Base-by-base conservation (phyloP, 345 rosid species). In the Sisymbrium irio region DNA sequence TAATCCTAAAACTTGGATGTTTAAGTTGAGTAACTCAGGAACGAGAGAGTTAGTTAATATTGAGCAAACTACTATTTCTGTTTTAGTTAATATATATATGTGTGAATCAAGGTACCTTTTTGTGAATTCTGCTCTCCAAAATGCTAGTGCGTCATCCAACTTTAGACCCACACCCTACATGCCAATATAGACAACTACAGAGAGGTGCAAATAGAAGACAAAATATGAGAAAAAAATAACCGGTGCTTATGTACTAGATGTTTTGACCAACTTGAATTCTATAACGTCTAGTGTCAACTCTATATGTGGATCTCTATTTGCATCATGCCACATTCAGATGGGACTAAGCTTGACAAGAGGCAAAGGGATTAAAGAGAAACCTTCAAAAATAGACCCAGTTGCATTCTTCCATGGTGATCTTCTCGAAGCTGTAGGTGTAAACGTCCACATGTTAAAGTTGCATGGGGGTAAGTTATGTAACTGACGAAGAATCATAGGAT, bases 361-460 rank as follows among this genome's bases (percentile, higher is more conserved):
- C 18, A 30, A 17, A 69, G 33, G 18, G 27, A 45, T 67, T 39
- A 56, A 73, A 71, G 65, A 55, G 62, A 67, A 82, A 95, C 97
- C 93, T 95, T 92, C 60, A 95, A 83, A 65, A 87, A 95, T 7
- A 88, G 99, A 67, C 97, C 99, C 65, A 95, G 79, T 74, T 95
- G 98, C 97, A 95, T 95, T 85, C 98, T 86, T 67, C 97, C 99
- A 84, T 89, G 98, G 74, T 94, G 99, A 79, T 95, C 97, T 79
- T 90, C 97, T 82, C 87, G 84, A 44, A 95, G 85, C 97, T 92
- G 87, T 81, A 75, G n/a, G n/a, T 37, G 37, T 10, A 22, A n/a
- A n/a, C n/a, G 33, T 45, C 15, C 47, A 36, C 62, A 76, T 46
- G 45, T 56, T 70, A 69, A 30, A 46, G 59, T 62, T 67, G 7